Evolutionary conservation across 1,139 yeast species (phyloP), one percentile per base, ranked within the genome.

Genomic region (Saccharomyces hybrid): DNA sequence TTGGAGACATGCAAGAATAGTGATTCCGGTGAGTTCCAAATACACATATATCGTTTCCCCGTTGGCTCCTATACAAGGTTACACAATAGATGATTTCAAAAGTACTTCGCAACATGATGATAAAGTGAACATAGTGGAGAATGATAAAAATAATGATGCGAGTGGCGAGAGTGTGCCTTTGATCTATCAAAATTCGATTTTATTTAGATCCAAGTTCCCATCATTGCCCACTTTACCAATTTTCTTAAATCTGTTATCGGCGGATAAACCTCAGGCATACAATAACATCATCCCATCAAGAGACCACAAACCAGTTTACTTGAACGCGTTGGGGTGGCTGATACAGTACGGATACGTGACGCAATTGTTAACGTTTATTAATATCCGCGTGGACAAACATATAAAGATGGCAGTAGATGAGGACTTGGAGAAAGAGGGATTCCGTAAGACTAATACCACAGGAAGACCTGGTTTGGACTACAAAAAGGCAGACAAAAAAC

Each of bases 1-100:
- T 70, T 91, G 98, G 97, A 78, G 97, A 63, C 75, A 95, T 53
- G 98, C 98, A 0, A 76, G 96, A 54, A 83, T 88, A 0, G 83
- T 90, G 2, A 78, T 85, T 5, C 98, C 99, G 0, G 67, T 93
- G 34, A 83, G 82, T 56, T 78, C 90, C 0, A 77, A 93, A 53
- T 82, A 87, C 46, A 81, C 83, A 0, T 93, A 89, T 66, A 83
- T 86, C 16, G 87, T 89, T 0, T 88, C 96, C 0, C 97, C 98
- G 0, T 76, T 93, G 76, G 95, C 97, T 0, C 95, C 96, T 0
- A 73, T 85, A 41, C 73, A 77, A n/a, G 73, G 77, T 5, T 50
- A 52, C 6, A 54, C 60, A 4, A 57, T 55, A 4, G 58, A 60
- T 47, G 61, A 60, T 42, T 55, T 58, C 46, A 56, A 53, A n/a